These are phyloP conservation scores for Silene uniflora DNA, from an alignment of 148 eudicot species.

Conservation along the genomic window DNA sequence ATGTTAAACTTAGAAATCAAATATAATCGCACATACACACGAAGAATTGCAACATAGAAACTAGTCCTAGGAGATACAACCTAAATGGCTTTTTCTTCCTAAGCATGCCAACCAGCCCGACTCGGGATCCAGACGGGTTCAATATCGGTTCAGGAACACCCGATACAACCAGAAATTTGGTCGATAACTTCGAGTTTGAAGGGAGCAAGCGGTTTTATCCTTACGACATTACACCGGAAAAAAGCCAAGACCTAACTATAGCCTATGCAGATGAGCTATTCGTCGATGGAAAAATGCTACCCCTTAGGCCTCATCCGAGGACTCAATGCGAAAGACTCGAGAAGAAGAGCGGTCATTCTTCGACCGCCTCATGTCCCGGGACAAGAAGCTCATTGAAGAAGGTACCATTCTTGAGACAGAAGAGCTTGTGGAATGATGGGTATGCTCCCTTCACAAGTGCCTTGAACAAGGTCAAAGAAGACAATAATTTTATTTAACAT, in stretches of 20 bases:
- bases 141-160: conserved; percentile 19
- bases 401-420: conserved; percentile 37
- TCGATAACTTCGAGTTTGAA: conserved; percentile 45
- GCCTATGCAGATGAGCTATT: conserved; percentile 67
- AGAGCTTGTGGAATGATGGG: conserved; percentile 45
- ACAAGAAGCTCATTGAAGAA: conserved; percentile 28
- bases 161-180: not conserved
- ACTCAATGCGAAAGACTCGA: conserved; percentile 20
- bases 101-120: conserved; percentile 46
- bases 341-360: conserved; percentile 11
- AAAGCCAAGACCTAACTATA: conserved; percentile 26
- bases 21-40: too few species aligned
- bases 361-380: conserved; percentile 46
- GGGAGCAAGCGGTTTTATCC: conserved; percentile 39
- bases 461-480: conserved; percentile 53
- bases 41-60: too few species aligned
- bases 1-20: too few species aligned
- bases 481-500: conserved; percentile 13
- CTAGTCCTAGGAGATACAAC: conserved; percentile 34
- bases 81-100: conserved; percentile 26
- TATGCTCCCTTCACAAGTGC: conserved; percentile 66
- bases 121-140: conserved; percentile 21
- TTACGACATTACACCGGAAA: conserved; percentile 14
- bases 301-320: conserved; percentile 61
- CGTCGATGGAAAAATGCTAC: conserved; percentile 44